Percentiles rank a stretch among this genome's conserved stretches.
These are phyloP conservation scores for Pneumocystis sp. DNA, from an alignment of 1,139 yeast species.

Conservation along the genomic window DNA sequence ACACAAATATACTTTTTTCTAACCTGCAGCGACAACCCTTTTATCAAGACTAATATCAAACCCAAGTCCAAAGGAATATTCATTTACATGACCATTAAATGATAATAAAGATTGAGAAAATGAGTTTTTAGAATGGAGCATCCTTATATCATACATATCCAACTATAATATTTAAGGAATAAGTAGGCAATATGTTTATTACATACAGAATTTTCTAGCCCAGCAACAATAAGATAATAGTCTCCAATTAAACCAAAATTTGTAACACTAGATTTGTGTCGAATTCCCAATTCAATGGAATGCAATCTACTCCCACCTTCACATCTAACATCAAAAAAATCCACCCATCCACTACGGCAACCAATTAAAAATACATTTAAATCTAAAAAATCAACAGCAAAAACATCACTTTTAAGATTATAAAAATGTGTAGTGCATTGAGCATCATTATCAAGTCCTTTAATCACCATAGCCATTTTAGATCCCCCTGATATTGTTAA, in stretches of 20 bases:
- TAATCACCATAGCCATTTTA: background rate
- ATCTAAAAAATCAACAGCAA: constrained; percentile 7
- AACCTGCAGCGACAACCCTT: constrained; percentile 5
- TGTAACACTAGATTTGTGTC: constrained; percentile 1
- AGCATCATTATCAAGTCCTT: background rate
- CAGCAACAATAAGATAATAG: constrained; percentile 6
- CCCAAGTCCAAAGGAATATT: constrained; percentile 3
- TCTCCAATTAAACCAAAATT: background rate
- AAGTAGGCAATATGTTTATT: background rate
- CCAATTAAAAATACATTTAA: constrained; percentile 4
- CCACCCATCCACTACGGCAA: constrained; percentile 7
- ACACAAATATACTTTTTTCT: constrained; percentile 4
- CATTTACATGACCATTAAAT: constrained; percentile 6
- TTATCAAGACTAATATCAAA: background rate
- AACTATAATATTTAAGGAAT: background rate
- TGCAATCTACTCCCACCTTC: too few species aligned
- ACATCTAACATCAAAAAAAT: constrained; percentile 4
- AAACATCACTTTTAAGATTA: constrained; percentile 7
- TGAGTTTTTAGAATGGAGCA: background rate
- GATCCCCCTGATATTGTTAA: background rate
- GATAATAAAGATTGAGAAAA: constrained; percentile 2
- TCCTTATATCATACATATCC: constrained; percentile 7
- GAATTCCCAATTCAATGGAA: background rate
- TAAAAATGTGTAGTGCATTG: background rate
- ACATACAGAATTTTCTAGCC: constrained; percentile 1